Conservation (phyloP, 352 stramenopile genomes). For the Phytophthora crassamura region DNA sequence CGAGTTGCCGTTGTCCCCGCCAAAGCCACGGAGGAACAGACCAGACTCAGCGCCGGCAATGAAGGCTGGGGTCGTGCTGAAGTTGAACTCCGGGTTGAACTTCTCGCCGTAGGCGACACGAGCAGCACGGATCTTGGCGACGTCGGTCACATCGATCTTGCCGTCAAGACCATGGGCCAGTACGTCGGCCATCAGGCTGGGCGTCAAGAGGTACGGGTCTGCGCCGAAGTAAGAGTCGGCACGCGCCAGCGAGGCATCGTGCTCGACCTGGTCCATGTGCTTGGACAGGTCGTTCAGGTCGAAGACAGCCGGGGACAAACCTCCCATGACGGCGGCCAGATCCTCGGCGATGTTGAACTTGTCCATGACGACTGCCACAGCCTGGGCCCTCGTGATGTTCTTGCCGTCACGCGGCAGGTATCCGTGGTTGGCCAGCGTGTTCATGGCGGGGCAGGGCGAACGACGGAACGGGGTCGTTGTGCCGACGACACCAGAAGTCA, state of each 20-base stretch:
- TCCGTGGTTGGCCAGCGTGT: constrained; percentile 59
- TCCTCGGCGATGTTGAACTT: constrained; percentile 40
- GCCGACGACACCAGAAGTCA: constrained; percentile 29
- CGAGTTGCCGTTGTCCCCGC: constrained; percentile 5
- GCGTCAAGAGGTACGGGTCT: background rate
- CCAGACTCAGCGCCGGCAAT: constrained; percentile 9
- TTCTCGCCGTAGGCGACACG: constrained; percentile 4
- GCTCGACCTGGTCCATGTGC: constrained; percentile 15
- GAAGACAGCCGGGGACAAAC: constrained; percentile 11
- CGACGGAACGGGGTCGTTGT: constrained; percentile 28
- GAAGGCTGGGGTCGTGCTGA: constrained; percentile 7
- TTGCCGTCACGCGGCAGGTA: constrained; percentile 43
- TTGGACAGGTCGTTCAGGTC: constrained; percentile 26
- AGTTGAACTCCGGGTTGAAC: constrained; percentile 20
- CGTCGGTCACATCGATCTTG: constrained; percentile 8
- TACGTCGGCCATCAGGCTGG: constrained; percentile 2
- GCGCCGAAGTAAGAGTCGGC: constrained; percentile 19
- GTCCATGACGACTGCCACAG: constrained; percentile 29
- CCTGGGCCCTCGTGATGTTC: constrained; percentile 28
- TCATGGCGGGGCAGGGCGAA: constrained; percentile 53
- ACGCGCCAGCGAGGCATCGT: constrained; percentile 24
- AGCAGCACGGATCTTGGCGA: constrained; percentile 14
- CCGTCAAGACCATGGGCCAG: constrained; percentile 5
- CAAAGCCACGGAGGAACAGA: constrained; percentile 11
- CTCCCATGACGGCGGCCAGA: constrained; percentile 10